Base-by-base conservation (phyloP, 495 filamentous ascomycete genomes). In the Monascus purpureus region DNA sequence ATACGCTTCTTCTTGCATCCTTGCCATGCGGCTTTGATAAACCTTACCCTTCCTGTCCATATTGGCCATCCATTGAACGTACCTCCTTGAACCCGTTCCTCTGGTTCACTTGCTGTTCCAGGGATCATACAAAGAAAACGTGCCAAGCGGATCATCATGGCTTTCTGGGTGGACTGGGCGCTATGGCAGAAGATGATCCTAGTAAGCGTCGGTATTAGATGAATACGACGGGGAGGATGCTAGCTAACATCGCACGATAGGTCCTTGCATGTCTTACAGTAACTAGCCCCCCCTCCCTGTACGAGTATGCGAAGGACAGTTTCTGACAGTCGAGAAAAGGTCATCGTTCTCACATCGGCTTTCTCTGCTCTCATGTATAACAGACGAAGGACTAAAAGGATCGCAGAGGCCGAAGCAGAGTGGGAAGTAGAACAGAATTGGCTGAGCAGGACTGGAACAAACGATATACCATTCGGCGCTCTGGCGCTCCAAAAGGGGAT, bases 111-210 rank as follows among this genome's bases (percentile, higher is more conserved):
- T n/a, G n/a, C n/a, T n/a, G n/a, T n/a, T n/a, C n/a, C n/a, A n/a
- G n/a, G n/a, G n/a, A n/a, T n/a, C n/a, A n/a, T n/a, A n/a, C n/a
- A n/a, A n/a, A n/a, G n/a, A n/a, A n/a, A n/a, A n/a, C n/a, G n/a
- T n/a, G n/a, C n/a, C n/a, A n/a, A n/a, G n/a, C n/a, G n/a, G n/a
- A n/a, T n/a, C n/a, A n/a, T n/a, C n/a, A n/a, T n/a, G n/a, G n/a
- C n/a, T n/a, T 93, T 95, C 60, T 94, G 88, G 61, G 45, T 59
- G 24, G 65, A 57, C 23, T 94, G 86, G 87, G 50, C 67, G 40
- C 55, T 90, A 45, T 96, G 88, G 88, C 72, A 92, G 68, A 79
- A 93, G 67, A 70, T 94, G 73, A 77, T 71, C 39, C 77, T 94
- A 58, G 88, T 95, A 63, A 58, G 82, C 68, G 26, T 9, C 32